Conservation (phyloP, 208 protist species). For the Trypanosoma melophagium region DNA sequence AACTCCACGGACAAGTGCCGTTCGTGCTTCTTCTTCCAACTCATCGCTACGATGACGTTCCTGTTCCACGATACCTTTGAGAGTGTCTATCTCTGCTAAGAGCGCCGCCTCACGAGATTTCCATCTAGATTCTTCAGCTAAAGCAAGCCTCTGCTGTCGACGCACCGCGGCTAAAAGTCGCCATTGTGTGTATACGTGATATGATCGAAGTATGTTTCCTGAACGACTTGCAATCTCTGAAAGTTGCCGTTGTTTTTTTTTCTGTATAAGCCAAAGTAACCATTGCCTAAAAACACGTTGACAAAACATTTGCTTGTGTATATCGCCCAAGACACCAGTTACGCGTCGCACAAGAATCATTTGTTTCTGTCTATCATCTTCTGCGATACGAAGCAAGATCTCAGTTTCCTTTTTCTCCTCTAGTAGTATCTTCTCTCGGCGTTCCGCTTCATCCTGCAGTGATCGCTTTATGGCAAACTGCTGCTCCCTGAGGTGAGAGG, state of each 20-base stretch:
- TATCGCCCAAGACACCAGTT: constrained; percentile 9
- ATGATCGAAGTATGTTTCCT: constrained; percentile 14
- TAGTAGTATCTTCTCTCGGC: constrained; percentile 13
- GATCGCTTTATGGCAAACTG: constrained; percentile 9
- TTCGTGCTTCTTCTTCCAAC: constrained; percentile 69
- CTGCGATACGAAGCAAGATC: not conserved
- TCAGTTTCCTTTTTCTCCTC: constrained; percentile 16
- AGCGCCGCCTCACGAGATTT: constrained; percentile 47
- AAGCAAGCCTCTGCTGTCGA: constrained; percentile 29
- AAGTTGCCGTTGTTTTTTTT: constrained; percentile 23
- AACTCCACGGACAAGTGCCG: constrained; percentile 84
- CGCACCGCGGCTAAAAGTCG: constrained; percentile 51
- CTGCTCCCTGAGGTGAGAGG: constrained; percentile 16
- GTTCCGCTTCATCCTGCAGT: constrained; percentile 9
- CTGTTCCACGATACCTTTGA: constrained; percentile 35
- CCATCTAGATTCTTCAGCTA: constrained; percentile 31
- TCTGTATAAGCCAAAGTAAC: constrained; percentile 27
- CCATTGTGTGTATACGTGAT: constrained; percentile 54
- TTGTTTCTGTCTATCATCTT: constrained; percentile 11
- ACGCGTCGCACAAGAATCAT: not conserved
- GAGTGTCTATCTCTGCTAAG: constrained; percentile 35
- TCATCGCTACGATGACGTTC: constrained; percentile 34
- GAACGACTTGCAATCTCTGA: constrained; percentile 10
- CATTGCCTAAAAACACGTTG: constrained; percentile 36
- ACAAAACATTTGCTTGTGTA: not conserved